phyloP scores from a whole-genome alignment of 202 grass and related monocot genomes.

The Zizania palustris region DNA sequence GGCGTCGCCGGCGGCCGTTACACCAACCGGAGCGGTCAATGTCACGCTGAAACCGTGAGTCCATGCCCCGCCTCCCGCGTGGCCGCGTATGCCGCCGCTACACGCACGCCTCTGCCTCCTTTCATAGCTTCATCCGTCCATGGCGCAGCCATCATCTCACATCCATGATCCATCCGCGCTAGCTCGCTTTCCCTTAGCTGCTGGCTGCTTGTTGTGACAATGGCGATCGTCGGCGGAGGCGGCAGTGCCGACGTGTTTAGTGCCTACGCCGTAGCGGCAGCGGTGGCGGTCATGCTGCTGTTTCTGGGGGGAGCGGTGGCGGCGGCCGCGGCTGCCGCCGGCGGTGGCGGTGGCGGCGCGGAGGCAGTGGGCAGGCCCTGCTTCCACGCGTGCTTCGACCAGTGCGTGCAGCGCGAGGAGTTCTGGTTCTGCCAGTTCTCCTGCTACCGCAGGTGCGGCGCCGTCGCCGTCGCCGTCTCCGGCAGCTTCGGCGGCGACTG shows the following conservation, averaged over 20 bases:
- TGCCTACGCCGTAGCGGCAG: background rate
- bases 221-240: background rate
- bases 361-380: conserved; percentile 11
- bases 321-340: background rate
- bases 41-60: background rate
- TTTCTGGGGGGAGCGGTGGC: background rate
- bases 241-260: no score
- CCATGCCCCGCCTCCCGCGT: no score
- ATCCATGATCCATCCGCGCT: background rate
- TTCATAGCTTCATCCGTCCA: background rate
- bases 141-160: background rate
- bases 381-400: conserved; percentile 53
- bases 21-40: background rate
- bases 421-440: conserved; percentile 52
- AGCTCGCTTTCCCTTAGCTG: no score
- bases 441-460: conserved; percentile 43
- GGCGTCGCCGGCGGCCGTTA: no score
- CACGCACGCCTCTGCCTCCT: background rate
- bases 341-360: background rate
- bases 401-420: conserved; percentile 47
- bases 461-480: background rate
- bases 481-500: background rate
- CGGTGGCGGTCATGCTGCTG: background rate
- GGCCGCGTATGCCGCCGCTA: background rate
- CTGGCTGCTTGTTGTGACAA: background rate